These are phyloP conservation scores for Drechslerella dactyloides DNA, from an alignment of 2,329 filamentous ascomycete genomes.

Conservation along the genomic window DNA sequence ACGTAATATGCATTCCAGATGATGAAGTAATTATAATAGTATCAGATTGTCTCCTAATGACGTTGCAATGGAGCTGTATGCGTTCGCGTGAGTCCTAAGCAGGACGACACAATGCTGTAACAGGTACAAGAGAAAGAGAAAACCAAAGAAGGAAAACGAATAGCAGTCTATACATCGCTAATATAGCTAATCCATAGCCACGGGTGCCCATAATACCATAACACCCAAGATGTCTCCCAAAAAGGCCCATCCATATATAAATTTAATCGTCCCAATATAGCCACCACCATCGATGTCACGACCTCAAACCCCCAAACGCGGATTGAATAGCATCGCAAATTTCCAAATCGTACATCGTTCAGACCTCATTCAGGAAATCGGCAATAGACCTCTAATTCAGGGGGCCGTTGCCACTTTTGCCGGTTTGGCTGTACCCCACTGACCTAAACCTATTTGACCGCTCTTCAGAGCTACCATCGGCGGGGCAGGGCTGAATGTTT, in stretches of 20 bases:
- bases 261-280: not conserved
- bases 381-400: not conserved
- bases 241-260: not conserved
- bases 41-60: too few species aligned
- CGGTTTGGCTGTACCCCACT: slow-evolving; percentile 26
- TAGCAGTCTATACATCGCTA: slow-evolving; percentile 1
- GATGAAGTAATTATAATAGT: too few species aligned
- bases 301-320: too few species aligned
- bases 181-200: not conserved
- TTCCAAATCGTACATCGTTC: not conserved
- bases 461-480: slow-evolving; percentile 32
- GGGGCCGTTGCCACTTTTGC: slow-evolving; percentile 12
- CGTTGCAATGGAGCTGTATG: too few species aligned
- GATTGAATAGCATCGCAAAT: not conserved
- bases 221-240: not conserved
- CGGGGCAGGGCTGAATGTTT: slow-evolving; percentile 27
- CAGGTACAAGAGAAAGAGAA: not conserved
- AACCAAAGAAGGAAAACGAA: not conserved
- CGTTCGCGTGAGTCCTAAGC: too few species aligned
- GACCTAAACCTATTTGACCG: slow-evolving; percentile 41
- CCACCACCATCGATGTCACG: too few species aligned
- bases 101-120: too few species aligned
- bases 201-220: not conserved
- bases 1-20: too few species aligned
- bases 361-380: not conserved